Conservation (phyloP, 164 flowering plant species). For the Santalum album region DNA sequence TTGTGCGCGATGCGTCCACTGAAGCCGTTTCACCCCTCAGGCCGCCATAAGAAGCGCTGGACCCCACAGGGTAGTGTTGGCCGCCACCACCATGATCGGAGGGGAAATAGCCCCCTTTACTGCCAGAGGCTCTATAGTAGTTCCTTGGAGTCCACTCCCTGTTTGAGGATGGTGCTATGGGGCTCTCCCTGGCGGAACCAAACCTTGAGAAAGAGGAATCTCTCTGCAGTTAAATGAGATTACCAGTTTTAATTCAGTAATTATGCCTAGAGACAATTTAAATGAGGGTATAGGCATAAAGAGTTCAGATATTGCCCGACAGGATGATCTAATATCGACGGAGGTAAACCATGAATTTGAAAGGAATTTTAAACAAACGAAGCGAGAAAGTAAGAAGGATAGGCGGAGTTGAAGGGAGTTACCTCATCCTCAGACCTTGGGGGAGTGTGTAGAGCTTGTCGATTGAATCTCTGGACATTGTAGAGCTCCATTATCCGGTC, state of each 20-base stretch:
- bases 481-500: slow-evolving; percentile 94
- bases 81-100: slow-evolving; percentile 31
- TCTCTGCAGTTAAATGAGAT: slow-evolving; percentile 39
- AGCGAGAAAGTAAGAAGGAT: too few relatives aligned
- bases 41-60: slow-evolving; percentile 31
- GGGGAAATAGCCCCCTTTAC: slow-evolving; percentile 41
- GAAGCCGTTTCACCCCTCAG: slow-evolving; percentile 45
- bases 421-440: slow-evolving; percentile 91
- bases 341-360: too few relatives aligned
- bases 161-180: slow-evolving; percentile 42
- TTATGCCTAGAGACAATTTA: neutral
- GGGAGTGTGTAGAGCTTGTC: slow-evolving; percentile 84
- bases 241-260: too few relatives aligned
- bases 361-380: too few relatives aligned
- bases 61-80: slow-evolving; percentile 34
- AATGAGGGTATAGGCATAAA: neutral
- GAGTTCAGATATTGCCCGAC: too few relatives aligned
- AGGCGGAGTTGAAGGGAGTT: slow-evolving; percentile 4
- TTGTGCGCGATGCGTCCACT: slow-evolving; percentile 74
- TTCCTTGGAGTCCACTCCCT: slow-evolving; percentile 59
- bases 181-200: slow-evolving; percentile 80
- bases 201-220: slow-evolving; percentile 70
- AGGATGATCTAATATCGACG: too few relatives aligned
- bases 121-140: slow-evolving; percentile 35
- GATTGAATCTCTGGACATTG: slow-evolving; percentile 90